These are phyloP conservation scores for Moesziomyces antarcticus DNA, from an alignment of 1,284 basidiomycete genomes.

Conservation along the genomic window DNA sequence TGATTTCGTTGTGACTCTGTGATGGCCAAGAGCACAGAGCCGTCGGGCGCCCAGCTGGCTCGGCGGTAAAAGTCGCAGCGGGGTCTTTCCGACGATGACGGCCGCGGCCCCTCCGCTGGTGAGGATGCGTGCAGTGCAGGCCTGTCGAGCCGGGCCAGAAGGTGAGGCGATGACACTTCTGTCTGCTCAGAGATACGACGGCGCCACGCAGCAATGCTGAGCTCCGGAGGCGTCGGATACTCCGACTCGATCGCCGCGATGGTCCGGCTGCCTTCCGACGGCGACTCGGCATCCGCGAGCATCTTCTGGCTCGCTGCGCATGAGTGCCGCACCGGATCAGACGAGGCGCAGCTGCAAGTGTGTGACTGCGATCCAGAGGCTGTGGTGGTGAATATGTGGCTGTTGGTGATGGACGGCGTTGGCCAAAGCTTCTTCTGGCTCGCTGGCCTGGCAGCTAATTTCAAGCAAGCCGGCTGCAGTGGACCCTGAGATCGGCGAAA, in stretches of 20 bases:
- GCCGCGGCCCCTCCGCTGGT: no score
- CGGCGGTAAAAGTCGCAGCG: conserved; percentile 32
- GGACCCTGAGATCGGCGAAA: background rate
- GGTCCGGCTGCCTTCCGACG: conserved; percentile 4
- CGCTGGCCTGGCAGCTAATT: no score
- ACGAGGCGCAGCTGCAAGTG: background rate
- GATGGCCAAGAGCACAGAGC: conserved; percentile 42
- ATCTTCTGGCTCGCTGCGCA: conserved; percentile 3
- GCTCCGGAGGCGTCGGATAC: conserved; percentile 32
- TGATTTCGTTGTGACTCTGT: conserved; percentile 49
- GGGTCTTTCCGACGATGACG: background rate
- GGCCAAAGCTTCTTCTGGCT: no score
- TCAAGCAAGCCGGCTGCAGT: background rate
- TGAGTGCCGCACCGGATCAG: background rate
- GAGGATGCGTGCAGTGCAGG: background rate
- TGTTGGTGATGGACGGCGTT: no score
- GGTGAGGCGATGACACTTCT: conserved; percentile 1
- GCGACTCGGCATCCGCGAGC: conserved; percentile 1
- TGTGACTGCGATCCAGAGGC: background rate
- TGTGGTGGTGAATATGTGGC: background rate
- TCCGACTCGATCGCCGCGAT: conserved; percentile 5
- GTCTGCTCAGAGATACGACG: background rate
- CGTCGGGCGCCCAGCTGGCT: conserved; percentile 51
- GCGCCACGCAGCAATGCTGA: conserved; percentile 14
- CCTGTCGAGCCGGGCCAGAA: conserved; percentile 2